phyloP scores from a whole-genome alignment of 1,139 yeast genomes.

The Meyerozyma carpophila region DNA sequence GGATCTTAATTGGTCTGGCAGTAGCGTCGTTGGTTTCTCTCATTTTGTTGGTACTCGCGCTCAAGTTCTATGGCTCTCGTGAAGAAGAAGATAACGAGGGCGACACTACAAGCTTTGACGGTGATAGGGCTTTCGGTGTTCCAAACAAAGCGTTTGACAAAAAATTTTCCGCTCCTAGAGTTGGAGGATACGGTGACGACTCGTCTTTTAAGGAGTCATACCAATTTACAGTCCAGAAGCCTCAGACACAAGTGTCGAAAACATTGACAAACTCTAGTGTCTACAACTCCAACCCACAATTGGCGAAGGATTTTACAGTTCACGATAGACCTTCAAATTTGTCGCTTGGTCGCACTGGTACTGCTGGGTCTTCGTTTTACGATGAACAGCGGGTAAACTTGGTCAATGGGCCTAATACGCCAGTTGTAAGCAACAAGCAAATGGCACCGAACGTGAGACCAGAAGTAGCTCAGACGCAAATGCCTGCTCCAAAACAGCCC shows the following conservation, averaged over 20 bases:
- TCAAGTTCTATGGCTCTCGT: constrained; percentile 12
- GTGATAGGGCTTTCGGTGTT: not conserved
- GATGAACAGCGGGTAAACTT: constrained; percentile 18
- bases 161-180: constrained; percentile 4
- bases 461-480: constrained; percentile 14
- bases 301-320: constrained; percentile 31
- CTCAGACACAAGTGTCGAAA: constrained; percentile 2
- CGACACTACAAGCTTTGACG: constrained; percentile 1
- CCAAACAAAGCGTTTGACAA: not conserved
- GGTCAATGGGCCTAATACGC: constrained; percentile 26
- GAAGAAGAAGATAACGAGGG: constrained; percentile 6
- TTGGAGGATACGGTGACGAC: constrained; percentile 6
- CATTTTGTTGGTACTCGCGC: constrained; percentile 20
- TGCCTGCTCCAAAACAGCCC: constrained; percentile 17
- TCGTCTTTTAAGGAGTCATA: not conserved
- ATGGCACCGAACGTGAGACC: constrained; percentile 31
- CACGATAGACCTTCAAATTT: constrained; percentile 7
- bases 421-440: constrained; percentile 24
- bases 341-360: constrained; percentile 3
- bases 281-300: constrained; percentile 30
- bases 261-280: constrained; percentile 18
- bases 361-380: constrained; percentile 13
- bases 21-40: constrained; percentile 42
- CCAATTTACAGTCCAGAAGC: constrained; percentile 2
- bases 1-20: constrained; percentile 66